Conservation (phyloP, 176 grass and related monocot species). For the Juncus inflexus region DNA sequence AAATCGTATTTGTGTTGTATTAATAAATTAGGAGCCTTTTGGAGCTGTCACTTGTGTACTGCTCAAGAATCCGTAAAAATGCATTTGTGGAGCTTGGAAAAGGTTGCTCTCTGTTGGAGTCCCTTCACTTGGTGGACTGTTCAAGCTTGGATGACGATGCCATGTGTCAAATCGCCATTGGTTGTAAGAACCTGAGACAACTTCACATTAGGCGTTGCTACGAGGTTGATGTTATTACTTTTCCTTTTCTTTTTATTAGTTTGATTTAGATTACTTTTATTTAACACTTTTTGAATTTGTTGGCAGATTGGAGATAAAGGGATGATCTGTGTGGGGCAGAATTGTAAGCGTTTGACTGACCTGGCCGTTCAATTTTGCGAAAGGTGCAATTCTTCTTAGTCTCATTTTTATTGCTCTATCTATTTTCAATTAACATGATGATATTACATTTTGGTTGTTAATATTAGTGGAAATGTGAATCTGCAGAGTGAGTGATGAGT, state of each 20-base stretch:
- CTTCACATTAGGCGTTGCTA: constrained; percentile 76
- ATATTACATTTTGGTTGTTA: constrained; percentile 23
- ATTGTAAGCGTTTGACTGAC: constrained; percentile 64
- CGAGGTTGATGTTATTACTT: constrained; percentile 43
- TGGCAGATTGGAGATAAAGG: constrained; percentile 69
- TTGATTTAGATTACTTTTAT: constrained; percentile 8
- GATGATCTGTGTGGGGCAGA: constrained; percentile 62
- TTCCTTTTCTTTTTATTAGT: constrained; percentile 15
- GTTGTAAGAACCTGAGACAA: constrained; percentile 71
- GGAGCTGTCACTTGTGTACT: constrained; percentile 74
- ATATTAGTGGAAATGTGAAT: constrained; percentile 3
- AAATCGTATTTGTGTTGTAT: constrained; percentile 4
- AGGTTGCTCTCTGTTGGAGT: constrained; percentile 65
- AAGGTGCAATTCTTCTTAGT: constrained; percentile 37
- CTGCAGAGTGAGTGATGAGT: constrained; percentile 65
- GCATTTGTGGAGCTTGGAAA: constrained; percentile 81
- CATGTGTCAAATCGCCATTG: constrained; percentile 64
- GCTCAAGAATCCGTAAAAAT: constrained; percentile 70
- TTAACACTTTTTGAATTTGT: background rate
- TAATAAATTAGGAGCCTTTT: constrained; percentile 54
- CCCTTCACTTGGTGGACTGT: constrained; percentile 74
- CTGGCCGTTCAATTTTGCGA: constrained; percentile 77
- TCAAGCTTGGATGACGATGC: constrained; percentile 70
- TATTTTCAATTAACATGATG: background rate
- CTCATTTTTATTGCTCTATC: background rate